Percentiles rank a stretch among this genome's conserved stretches.
Conservation (phyloP, 129 eudicot genomes). For the Helianthus tuberosus region DNA sequence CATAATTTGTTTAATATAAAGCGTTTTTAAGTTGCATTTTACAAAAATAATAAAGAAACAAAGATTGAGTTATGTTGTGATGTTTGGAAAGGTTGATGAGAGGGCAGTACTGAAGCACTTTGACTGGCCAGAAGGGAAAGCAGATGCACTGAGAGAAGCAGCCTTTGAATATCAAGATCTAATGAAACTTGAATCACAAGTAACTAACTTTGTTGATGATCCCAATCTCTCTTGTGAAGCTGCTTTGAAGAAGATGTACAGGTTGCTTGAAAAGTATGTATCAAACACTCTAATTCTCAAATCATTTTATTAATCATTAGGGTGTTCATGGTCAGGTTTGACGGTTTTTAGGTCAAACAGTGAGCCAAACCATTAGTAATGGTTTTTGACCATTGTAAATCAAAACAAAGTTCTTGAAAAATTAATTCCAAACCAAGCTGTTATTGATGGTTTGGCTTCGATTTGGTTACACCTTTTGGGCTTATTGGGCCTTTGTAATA, state of each 20-base stretch:
- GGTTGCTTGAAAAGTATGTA: slow-evolving; percentile 93
- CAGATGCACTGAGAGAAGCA: slow-evolving; percentile 96
- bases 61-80: not conserved
- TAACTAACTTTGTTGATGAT: slow-evolving; percentile 80
- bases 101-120: slow-evolving; percentile 97
- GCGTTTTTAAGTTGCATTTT: too few species aligned
- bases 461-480: too few species aligned
- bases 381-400: too few species aligned
- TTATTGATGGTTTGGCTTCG: too few species aligned
- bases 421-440: too few species aligned
- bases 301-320: not conserved
- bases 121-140: slow-evolving; percentile 99
- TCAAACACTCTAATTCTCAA: not conserved
- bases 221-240: slow-evolving; percentile 78
- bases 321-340: not conserved
- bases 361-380: too few species aligned
- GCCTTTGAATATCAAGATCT: slow-evolving; percentile 94
- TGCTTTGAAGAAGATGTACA: slow-evolving; percentile 96
- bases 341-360: too few species aligned
- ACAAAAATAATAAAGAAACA: not conserved
- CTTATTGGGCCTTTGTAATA: too few species aligned
- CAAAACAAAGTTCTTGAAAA: too few species aligned
- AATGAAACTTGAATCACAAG: slow-evolving; percentile 79
- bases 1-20: too few species aligned
- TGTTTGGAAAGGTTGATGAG: slow-evolving; percentile 70